Evolutionary conservation across 2,329 filamentous ascomycete species (phyloP), one percentile per base, ranked within the genome.

Genomic region (Incumbomyces delicatus): DNA sequence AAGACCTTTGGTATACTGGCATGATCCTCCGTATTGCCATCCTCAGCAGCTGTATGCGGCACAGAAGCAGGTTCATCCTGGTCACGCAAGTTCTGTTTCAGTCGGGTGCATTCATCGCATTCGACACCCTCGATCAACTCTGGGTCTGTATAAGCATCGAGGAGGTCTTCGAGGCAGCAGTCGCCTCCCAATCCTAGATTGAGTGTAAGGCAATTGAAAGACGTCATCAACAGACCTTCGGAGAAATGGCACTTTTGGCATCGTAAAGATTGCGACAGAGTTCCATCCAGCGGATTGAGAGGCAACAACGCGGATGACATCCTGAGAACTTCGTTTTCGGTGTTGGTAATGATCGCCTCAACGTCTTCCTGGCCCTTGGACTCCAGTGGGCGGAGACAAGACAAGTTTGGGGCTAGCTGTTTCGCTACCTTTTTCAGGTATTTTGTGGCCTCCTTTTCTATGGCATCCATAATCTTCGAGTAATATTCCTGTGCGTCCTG

Each of bases 401-500:
- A 39, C 12, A 58, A 49, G 6, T 49, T 52, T 4, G 46, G 34
- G 13, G 44, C 27, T 17, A 46, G 50, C n/a, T 55, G 49, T 27
- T 38, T 52, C 37, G 44, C 41, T 18, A 53, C 5, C 2, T 33
- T 36, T 37, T 41, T 17, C 42, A 44, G 16, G 46, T 50, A 47
- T 54, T 73, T 75, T 16, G 71, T 68, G 34, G 87, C 72, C 60
- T 94, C 87, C 58, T 83, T 83, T 58, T 95, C 87, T 22, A 95
- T 72, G 57, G 89, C 82, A 55, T 90, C 87, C 40, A 95, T 66
- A 12, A 98, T 74, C 59, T 90, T 94, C 13, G 87, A 90, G 58
- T 86, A 95, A 63, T 96, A 98, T 64, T 98, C 92, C 61, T 96
- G 92, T 4, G 92, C 92, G 66, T 98, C 92, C 65, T 98, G 92